Evolutionary conservation across 257 asterid species (phyloP).

Genomic region (Plantago major): DNA sequence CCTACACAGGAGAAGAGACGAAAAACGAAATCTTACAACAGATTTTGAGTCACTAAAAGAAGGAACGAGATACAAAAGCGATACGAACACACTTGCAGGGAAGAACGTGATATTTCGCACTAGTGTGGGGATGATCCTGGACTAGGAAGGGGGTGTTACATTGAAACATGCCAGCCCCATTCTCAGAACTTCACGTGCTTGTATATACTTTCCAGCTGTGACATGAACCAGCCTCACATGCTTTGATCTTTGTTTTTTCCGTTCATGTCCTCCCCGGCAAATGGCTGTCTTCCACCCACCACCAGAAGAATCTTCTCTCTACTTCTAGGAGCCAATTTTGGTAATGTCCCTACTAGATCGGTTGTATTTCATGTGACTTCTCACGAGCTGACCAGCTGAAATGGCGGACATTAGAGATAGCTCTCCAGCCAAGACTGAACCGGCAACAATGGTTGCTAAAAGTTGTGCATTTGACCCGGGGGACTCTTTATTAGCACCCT

Average conservation of each 20-base stretch:
- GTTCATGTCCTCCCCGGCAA: background rate
- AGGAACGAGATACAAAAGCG: background rate
- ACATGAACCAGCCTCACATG: conserved; percentile 5
- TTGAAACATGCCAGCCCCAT: conserved; percentile 2
- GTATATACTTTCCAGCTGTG: conserved; percentile 2
- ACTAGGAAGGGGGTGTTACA: background rate
- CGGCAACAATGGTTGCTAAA: conserved; percentile 70
- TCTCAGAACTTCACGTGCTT: conserved; percentile 11
- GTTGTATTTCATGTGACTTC: conserved; percentile 92
- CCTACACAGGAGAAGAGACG: background rate
- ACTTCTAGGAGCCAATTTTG: conserved; percentile 31
- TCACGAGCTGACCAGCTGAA: conserved; percentile 89
- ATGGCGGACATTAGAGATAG: conserved; percentile 88
- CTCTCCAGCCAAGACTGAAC: conserved; percentile 85
- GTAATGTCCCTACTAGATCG: conserved; percentile 74
- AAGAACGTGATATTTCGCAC: too few species aligned
- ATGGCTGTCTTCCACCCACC: conserved; percentile 10
- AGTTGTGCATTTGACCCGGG: conserved; percentile 70
- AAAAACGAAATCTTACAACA: conserved; percentile 21
- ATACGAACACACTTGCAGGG: background rate
- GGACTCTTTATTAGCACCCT: conserved; percentile 72
- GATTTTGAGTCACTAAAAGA: conserved; percentile 2
- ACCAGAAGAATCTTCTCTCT: background rate
- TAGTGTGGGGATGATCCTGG: too few species aligned
- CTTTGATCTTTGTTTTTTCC: background rate